phyloP scores from a whole-genome alignment of 1,284 basidiomycete genomes.

The Neotropicomus parvogracilis region DNA sequence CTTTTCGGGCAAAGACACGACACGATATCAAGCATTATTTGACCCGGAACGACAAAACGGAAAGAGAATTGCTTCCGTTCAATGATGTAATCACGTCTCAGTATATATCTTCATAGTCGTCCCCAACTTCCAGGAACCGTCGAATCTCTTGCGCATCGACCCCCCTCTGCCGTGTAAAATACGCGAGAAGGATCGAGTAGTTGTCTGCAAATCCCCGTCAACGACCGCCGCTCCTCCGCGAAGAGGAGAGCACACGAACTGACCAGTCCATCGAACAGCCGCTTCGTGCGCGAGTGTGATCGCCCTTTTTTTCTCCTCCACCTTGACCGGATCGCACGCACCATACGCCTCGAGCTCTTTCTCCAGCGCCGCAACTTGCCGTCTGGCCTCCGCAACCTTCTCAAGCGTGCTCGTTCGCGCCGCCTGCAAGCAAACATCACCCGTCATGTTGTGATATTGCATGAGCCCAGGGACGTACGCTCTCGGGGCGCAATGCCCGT shows the following conservation, averaged over 20 bases:
- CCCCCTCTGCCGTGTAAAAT: conserved; percentile 62
- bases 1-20: conserved; percentile 24
- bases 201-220: conserved; percentile 44
- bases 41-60: not conserved
- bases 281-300: conserved; percentile 75
- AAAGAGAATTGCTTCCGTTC: conserved; percentile 13
- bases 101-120: conserved; percentile 71
- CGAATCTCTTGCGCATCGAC: conserved; percentile 59
- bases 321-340: conserved; percentile 76
- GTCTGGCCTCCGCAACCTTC: conserved; percentile 48
- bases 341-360: conserved; percentile 72
- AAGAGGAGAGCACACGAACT: conserved; percentile 22
- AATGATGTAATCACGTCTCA: conserved; percentile 31
- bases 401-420: conserved; percentile 50
- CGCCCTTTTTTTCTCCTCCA: conserved; percentile 72
- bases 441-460: not conserved
- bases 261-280: conserved; percentile 82
- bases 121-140: conserved; percentile 59
- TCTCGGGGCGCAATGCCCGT: conserved; percentile 56
- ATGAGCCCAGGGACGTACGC: conserved; percentile 42
- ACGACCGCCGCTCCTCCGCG: not conserved
- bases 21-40: too few relatives aligned
- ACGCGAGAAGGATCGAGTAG: conserved; percentile 54
- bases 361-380: conserved; percentile 56
- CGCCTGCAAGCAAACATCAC: conserved; percentile 40